Evolutionary conservation across 192 early-diverging fungal genomes (phyloP).

Genomic region (Linnemannia zychae): DNA sequence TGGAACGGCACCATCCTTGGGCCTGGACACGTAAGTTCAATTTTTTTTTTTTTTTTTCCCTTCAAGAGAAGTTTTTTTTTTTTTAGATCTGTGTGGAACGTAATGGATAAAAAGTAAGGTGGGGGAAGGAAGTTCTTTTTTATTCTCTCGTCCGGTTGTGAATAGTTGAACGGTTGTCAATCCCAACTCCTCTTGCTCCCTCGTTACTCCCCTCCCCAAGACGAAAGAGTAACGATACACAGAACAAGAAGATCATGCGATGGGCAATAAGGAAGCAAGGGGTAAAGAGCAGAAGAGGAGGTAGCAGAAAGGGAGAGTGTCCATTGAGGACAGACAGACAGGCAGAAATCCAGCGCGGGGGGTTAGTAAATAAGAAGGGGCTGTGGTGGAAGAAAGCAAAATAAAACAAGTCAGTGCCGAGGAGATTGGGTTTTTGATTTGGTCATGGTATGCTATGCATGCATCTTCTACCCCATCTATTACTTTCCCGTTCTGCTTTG

Average conservation of each 20-base stretch:
- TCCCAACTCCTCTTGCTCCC: neutral
- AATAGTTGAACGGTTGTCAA: neutral
- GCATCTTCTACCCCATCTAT: neutral
- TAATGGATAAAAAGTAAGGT: neutral
- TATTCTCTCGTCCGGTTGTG: slow-evolving; percentile 2
- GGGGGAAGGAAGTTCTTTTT: neutral
- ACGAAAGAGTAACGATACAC: neutral
- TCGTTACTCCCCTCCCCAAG: neutral
- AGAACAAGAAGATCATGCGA: neutral
- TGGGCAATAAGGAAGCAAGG: neutral
- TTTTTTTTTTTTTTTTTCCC: neutral
- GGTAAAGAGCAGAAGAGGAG: neutral
- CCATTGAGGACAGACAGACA: neutral
- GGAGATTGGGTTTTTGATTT: neutral
- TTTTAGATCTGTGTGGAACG: neutral
- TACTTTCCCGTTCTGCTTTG: neutral
- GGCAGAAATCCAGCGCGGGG: neutral
- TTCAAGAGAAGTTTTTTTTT: too few relatives aligned
- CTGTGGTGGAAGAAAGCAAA: neutral
- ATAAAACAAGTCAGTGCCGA: neutral
- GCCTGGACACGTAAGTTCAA: slow-evolving; percentile 74
- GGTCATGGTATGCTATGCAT: neutral
- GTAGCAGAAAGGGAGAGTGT: neutral
- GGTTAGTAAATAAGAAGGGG: neutral
- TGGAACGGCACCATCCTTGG: slow-evolving; percentile 98